phyloP scores from a whole-genome alignment of 140 eudicot species.

The Erigeron philadelphicus region DNA sequence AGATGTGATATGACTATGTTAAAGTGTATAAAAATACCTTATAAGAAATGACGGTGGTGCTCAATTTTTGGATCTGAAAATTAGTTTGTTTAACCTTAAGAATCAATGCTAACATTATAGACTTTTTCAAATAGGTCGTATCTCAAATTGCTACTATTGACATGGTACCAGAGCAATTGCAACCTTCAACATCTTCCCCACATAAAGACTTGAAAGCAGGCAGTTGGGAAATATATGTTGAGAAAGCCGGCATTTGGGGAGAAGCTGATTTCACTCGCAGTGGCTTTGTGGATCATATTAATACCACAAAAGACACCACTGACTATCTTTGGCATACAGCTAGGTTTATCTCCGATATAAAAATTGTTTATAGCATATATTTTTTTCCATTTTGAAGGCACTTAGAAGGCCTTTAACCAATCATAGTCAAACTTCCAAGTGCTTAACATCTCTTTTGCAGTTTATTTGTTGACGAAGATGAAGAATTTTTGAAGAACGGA shows the following conservation, averaged over 20 bases:
- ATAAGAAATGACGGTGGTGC: slow-evolving; percentile 2
- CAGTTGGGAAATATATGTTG: slow-evolving; percentile 54
- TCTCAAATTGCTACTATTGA: slow-evolving; percentile 65
- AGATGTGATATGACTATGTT: neutral
- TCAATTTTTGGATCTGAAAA: neutral
- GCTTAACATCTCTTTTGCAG: slow-evolving; percentile 34
- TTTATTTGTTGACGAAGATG: slow-evolving; percentile 45
- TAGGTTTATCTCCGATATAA: slow-evolving; percentile 43
- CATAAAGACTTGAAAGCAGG: slow-evolving; percentile 48
- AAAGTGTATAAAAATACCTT: neutral
- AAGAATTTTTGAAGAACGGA: slow-evolving; percentile 46
- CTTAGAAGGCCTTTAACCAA: neutral
- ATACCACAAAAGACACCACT: slow-evolving; percentile 87
- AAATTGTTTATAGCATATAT: neutral
- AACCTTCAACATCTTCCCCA: slow-evolving; percentile 55
- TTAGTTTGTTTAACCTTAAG: slow-evolving; percentile 24
- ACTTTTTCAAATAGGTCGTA: slow-evolving; percentile 47
- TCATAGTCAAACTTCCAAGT: neutral
- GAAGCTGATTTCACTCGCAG: slow-evolving; percentile 55
- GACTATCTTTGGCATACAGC: slow-evolving; percentile 96
- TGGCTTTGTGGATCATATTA: slow-evolving; percentile 90
- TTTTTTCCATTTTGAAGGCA: neutral
- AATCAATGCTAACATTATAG: neutral
- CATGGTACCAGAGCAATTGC: slow-evolving; percentile 67
- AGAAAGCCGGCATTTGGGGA: slow-evolving; percentile 77